Base-by-base conservation (phyloP, 495 filamentous ascomycete genomes). In the Aspergillus kassunensis region DNA sequence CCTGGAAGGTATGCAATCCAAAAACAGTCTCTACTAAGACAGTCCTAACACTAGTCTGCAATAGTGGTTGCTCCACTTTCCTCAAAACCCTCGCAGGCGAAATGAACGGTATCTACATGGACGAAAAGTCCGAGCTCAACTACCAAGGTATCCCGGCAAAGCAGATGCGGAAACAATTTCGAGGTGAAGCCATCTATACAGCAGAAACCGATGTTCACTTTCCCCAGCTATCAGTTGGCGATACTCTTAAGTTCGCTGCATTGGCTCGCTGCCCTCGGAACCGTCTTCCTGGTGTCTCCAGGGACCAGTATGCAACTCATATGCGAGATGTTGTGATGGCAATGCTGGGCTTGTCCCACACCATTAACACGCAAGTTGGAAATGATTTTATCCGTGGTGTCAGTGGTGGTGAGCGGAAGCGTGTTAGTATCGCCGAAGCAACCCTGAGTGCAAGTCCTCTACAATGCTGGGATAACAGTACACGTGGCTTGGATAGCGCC, bases 351-450 rank as follows among this genome's bases (percentile, higher is more conserved):
- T 75, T 80, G 0, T 71, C 81, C 6, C 74, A 86, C 39, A 76
- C 77, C 8, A 83, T 85, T 42, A 73, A 75, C 57, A 74, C 72
- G 20, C 56, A 54, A 39, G 72, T 75, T 73, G 90, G 90, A 39
- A 90, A 92, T 67, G 87, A 90, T 12, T 89, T 88, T 58, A 75
- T 93, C 40, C 88, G 91, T 25, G 91, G 91, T 64, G 81, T 95
- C 20, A 87, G 82, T 24, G 91, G 91, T 55, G 91, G 91, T 52
- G 48, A 51, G 13, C 36, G 36, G 12, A 95, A 93, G 73, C 84
- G 69, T 59, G 69, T 75, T 30, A 87, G 62, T 66, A 78, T 78
- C 44, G 75, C 73, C 13, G 72, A 82, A 57, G 75, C 75, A 24
- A 83, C 90, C 65, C 77, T 90, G 19, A 87, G 85, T 31, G 87